Conservation (phyloP, 192 early-diverging fungal genomes). For the Mortierella alpina region DNA sequence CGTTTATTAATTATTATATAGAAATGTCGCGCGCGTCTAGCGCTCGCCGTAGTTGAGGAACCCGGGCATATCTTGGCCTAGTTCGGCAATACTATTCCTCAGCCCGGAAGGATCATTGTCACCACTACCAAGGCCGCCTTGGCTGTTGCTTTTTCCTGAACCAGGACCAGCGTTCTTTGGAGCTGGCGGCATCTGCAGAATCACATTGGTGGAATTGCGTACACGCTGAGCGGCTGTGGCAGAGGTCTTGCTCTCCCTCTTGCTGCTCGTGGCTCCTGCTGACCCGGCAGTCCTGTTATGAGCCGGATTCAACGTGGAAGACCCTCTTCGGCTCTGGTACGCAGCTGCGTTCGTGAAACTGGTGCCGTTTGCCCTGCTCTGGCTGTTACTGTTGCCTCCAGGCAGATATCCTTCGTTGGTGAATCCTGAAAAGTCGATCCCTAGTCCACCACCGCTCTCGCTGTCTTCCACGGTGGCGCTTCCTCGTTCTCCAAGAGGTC, state of each 20-base stretch:
- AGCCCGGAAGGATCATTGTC: conserved; percentile 90
- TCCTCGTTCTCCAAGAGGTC: conserved; percentile 1
- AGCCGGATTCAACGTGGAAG: conserved; percentile 31
- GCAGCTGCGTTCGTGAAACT: background rate
- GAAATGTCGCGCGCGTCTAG: conserved; percentile 1
- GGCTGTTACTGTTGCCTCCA: background rate
- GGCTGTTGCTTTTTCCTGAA: background rate
- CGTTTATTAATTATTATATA: background rate
- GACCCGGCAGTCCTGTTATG: conserved; percentile 2
- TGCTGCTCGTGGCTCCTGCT: background rate
- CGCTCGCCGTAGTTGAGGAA: conserved; percentile 18
- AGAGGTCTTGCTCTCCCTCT: background rate
- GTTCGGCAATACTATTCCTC: conserved; percentile 91
- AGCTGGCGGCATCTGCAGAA: conserved; percentile 32
- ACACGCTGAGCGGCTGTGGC: no score
- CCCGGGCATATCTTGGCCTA: conserved; percentile 92
- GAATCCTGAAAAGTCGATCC: conserved; percentile 31
- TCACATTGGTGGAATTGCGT: conserved; percentile 10
- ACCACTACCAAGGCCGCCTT: conserved; percentile 56
- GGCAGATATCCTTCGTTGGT: background rate
- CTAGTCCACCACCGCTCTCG: conserved; percentile 10
- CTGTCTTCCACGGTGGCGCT: background rate
- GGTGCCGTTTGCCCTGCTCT: background rate
- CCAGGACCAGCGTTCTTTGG: conserved; percentile 3
- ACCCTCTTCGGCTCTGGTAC: conserved; percentile 18